Evolutionary conservation across 2,329 filamentous ascomycete species (phyloP).

Genomic region (Claviceps spartinae): DNA sequence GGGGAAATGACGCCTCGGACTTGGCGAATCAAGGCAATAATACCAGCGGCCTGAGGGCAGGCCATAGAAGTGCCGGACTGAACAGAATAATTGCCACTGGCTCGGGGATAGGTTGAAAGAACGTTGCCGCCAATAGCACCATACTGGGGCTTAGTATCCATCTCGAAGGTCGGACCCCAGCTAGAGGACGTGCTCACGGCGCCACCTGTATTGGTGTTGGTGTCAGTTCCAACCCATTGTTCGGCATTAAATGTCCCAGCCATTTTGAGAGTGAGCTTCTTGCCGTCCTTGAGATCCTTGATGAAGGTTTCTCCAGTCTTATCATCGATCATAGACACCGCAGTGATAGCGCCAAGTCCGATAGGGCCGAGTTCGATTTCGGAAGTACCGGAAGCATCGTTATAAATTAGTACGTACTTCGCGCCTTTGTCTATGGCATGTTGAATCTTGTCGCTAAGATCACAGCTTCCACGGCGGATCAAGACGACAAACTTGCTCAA

Average conservation of each 20-base stretch:
- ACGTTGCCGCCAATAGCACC: constrained; percentile 44
- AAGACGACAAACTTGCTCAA: constrained; percentile 45
- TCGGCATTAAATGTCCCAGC: constrained; percentile 13
- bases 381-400: constrained; percentile 30
- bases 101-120: constrained; percentile 39
- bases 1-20: constrained; percentile 38
- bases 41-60: constrained; percentile 39
- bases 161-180: constrained; percentile 49
- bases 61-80: constrained; percentile 48
- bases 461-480: constrained; percentile 44
- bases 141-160: constrained; percentile 41
- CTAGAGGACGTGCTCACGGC: constrained; percentile 38
- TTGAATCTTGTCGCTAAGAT: constrained; percentile 38
- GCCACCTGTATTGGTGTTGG: constrained; percentile 28
- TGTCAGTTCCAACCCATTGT: constrained; percentile 18
- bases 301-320: constrained; percentile 31
- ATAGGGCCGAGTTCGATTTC: constrained; percentile 13
- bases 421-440: constrained; percentile 42
- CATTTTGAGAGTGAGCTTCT: constrained; percentile 31
- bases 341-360: constrained; percentile 16
- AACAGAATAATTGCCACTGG: constrained; percentile 34
- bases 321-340: constrained; percentile 27
- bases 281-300: constrained; percentile 26
- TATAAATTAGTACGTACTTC: constrained; percentile 49
- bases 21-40: constrained; percentile 39